Conservation (phyloP, 805 yeast genomes). For the Candida coleopterorum region DNA sequence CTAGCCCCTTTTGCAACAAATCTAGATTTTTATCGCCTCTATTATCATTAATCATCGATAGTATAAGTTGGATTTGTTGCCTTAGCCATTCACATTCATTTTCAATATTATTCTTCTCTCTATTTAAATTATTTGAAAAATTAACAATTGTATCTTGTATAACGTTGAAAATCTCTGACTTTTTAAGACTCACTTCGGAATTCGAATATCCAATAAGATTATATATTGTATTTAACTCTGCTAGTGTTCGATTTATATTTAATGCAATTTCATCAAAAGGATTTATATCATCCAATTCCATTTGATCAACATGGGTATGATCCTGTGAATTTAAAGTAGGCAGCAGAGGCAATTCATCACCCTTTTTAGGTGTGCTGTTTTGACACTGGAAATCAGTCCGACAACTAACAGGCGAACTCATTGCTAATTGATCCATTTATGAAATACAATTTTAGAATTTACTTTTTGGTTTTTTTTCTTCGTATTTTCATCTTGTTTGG, state of each 20-base stretch:
- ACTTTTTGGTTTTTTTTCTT: background rate
- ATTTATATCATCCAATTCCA: slow-evolving; percentile 1
- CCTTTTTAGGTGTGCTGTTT: slow-evolving; percentile 5
- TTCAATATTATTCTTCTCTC: slow-evolving; percentile 35
- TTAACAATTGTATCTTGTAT: slow-evolving; percentile 46
- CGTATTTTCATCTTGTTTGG: background rate
- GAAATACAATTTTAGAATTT: no score
- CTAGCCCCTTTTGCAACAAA: slow-evolving; percentile 25
- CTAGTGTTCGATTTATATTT: slow-evolving; percentile 32
- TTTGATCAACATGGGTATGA: slow-evolving; percentile 2
- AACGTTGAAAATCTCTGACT: slow-evolving; percentile 44
- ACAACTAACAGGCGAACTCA: background rate
- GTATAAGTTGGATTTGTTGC: slow-evolving; percentile 36
- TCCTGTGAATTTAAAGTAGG: background rate
- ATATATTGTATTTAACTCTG: slow-evolving; percentile 43
- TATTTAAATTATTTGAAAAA: slow-evolving; percentile 26
- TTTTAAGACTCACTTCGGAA: slow-evolving; percentile 45
- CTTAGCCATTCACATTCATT: slow-evolving; percentile 44
- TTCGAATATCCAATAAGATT: slow-evolving; percentile 51
- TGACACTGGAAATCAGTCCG: background rate
- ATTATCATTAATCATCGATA: slow-evolving; percentile 35
- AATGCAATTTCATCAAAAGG: slow-evolving; percentile 28
- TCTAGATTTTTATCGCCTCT: slow-evolving; percentile 23
- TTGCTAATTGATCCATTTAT: background rate
- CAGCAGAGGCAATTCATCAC: background rate